These are phyloP conservation scores for Albizia julibrissin DNA, from an alignment of 306 rosid species.

Conservation along the genomic window DNA sequence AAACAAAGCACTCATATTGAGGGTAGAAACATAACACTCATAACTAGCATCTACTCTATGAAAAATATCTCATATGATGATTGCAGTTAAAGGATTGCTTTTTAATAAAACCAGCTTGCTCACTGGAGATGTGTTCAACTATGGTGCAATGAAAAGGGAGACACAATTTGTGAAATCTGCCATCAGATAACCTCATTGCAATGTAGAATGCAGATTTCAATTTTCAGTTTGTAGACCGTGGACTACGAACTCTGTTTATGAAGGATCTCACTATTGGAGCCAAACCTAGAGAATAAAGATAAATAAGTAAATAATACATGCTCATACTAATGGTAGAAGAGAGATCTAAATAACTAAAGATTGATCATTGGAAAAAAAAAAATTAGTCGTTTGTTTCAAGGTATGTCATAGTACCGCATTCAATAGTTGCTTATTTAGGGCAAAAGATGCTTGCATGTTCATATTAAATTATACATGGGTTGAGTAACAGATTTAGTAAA, in stretches of 20 bases:
- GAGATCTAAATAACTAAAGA: background rate
- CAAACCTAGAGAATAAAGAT: background rate
- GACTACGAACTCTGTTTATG: background rate
- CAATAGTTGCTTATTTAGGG: background rate
- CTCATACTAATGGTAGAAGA: background rate
- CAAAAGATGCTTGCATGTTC: background rate
- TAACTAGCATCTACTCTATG: no score
- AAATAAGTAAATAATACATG: background rate
- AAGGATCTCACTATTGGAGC: background rate
- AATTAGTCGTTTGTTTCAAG: background rate
- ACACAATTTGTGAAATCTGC: conserved; percentile 68
- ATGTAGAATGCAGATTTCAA: background rate
- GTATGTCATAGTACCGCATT: background rate
- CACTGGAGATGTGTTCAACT: conserved; percentile 66
- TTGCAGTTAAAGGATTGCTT: conserved; percentile 5
- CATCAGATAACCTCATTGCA: conserved; percentile 46
- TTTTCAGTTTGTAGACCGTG: background rate
- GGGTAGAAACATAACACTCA: no score
- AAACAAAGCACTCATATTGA: no score
- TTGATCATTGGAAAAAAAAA: background rate
- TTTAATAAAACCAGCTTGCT: conserved; percentile 49
- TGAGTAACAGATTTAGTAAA: no score
- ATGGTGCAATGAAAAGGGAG: conserved; percentile 78
- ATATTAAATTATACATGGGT: background rate
- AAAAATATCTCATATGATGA: background rate